Evolutionary conservation across 106 monocot species (phyloP).

Genomic region (Vanilla planifolia): DNA sequence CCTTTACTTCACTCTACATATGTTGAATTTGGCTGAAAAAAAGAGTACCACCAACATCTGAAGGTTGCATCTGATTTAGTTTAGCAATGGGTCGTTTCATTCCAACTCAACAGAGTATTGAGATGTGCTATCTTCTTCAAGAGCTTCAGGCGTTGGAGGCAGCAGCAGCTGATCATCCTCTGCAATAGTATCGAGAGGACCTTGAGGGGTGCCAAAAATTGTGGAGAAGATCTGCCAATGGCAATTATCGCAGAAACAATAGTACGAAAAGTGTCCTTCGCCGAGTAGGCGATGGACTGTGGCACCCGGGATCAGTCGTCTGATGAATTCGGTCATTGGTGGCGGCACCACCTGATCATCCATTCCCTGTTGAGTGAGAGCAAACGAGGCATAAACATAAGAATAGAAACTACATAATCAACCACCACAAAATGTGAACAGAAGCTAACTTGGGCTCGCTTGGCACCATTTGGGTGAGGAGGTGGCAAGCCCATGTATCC

Average conservation of each 20-base stretch:
- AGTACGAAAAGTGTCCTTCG: conserved; percentile 97
- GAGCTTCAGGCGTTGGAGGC: too few relatives aligned
- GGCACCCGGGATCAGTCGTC: conserved; percentile 68
- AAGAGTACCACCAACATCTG: too few relatives aligned
- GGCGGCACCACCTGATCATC: conserved; percentile 91
- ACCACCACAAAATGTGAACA: too few relatives aligned
- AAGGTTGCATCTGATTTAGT: too few relatives aligned
- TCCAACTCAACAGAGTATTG: too few relatives aligned
- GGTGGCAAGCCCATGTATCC: too few relatives aligned
- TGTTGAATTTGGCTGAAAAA: too few relatives aligned
- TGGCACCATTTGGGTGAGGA: too few relatives aligned
- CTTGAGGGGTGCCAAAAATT: conserved; percentile 80
- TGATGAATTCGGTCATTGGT: conserved; percentile 66
- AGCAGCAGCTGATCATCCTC: conserved; percentile 9
- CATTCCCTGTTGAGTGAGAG: conserved; percentile 78
- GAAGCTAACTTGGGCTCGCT: too few relatives aligned
- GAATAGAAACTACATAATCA: not conserved
- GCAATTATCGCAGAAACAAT: conserved; percentile 92
- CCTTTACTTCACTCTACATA: too few relatives aligned
- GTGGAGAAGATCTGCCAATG: conserved; percentile 85
- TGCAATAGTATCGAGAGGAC: conserved; percentile 24
- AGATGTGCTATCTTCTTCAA: too few relatives aligned
- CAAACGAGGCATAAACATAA: not conserved
- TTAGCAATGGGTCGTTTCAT: too few relatives aligned
- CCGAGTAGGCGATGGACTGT: conserved; percentile 70